Evolutionary conservation across 768 basidiomycete genomes (phyloP), one percentile per base, ranked within the genome.

Genomic region (Pulveroboletus frians): DNA sequence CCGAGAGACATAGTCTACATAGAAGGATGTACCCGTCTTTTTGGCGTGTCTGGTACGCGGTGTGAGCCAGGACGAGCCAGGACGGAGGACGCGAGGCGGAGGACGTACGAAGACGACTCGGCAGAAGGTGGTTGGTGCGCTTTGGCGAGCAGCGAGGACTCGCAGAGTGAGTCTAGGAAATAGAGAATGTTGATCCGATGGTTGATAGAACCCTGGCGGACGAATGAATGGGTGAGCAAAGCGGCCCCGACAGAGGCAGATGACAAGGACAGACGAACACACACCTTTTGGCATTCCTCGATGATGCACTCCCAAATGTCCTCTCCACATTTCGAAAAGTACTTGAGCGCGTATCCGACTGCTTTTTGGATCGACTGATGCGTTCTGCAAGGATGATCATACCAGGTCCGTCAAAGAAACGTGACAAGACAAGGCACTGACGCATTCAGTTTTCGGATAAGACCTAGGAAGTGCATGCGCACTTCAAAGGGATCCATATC

Each of bases 221-320:
- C 6, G 20, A 23, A 29, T 5, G 9, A 2, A 13, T 20, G 17
- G 21, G 17, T 31, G 41, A 39, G 35, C 5, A 31, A 39, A 31
- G 26, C 7, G 27, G 8, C 9, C 17, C 21, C 13, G 32, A 0
- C 27, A 4, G 21, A 34, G 26, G 9, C 21, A 9, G 3, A 48
- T 36, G 8, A 4, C 8, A 13, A 11, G 17, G 4, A 11, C 5
- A 11, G 21, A 26, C 15, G 18, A 17, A 30, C 3, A 20, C 39
- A 10, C 49, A 86, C 92, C 77, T 92, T 94, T 64, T 88, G 83
- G 55, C 85, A 91, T 70, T 94, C 90, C 63, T 95, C 92, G 21
- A 92, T 69, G 34, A 95, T 79, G 58, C 92, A 94, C 57, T 94
- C 92, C 93, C 92, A 95, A 10, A 95, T 67, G 66, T 96, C 92